Evolutionary conservation across 2,329 filamentous ascomycete species (phyloP), one percentile per base, ranked within the genome.

Genomic region (Penicillium sclerotiorum): DNA sequence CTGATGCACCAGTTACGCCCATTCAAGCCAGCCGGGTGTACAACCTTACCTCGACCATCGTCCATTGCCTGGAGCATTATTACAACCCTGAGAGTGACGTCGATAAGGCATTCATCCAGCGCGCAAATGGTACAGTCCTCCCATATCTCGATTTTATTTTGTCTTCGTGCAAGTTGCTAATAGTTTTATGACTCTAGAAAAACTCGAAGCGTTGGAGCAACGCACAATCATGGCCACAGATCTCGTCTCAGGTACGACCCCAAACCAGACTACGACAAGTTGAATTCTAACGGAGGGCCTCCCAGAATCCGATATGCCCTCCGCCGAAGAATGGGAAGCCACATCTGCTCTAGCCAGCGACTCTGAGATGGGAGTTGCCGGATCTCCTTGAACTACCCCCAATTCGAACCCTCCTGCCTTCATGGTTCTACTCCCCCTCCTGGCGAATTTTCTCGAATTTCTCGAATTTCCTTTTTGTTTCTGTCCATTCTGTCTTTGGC

Each of bases 281-380:
- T 9, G 12, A 17, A n/a, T n/a, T 23, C 20, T 47, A 40, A 47
- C 36, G 15, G 20, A 11, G 18, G 27, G 20, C 32, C 40, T 30
- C 46, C 48, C 68, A 73, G 70, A 66, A 48, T 72, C 70, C 67
- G 68, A 74, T 58, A 56, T 69, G 45, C 62, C 65, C 57, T 73
- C 67, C 52, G 53, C 66, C 60, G 72, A 74, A 53, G 68, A 70
- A 51, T 74, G 72, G 72, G 72, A 73, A 42, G 69, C 71, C 45
- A 67, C 73, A 41, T 74, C 72, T 17, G 62, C 63, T 39, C 61
- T 74, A 52, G 68, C 64, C 36, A 73, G 69, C 47, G 72, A 74
- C 53, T 74, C 72, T 3, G 72, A 74, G 23, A 60, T 71, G 55
- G 71, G 71, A 15, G 47, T 73, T 20, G 61, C 61, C 21, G 67